These are phyloP conservation scores for Pseudogymnoascus sp. DNA, from an alignment of 2,329 filamentous ascomycete genomes.

Conservation along the genomic window DNA sequence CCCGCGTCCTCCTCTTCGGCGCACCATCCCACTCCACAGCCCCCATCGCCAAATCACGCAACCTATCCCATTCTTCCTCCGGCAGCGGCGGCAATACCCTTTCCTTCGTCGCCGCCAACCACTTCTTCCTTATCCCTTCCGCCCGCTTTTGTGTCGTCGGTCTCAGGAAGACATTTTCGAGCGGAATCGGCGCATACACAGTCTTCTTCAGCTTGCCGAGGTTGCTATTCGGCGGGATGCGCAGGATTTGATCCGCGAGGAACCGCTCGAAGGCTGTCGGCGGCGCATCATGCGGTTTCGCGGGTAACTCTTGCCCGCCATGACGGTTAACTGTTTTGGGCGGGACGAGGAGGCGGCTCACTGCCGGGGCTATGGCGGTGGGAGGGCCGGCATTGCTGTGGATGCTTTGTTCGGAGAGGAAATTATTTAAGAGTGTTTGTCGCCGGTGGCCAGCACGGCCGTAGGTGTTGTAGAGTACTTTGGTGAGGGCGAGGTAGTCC, in stretches of 20 bases:
- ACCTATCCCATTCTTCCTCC: slow-evolving; percentile 46
- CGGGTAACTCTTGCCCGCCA: neutral
- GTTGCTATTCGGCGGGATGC: slow-evolving; percentile 13
- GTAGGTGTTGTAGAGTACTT: slow-evolving; percentile 43
- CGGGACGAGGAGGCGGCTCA: slow-evolving; percentile 43
- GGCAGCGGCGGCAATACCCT: slow-evolving; percentile 49
- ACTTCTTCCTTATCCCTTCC: slow-evolving; percentile 38
- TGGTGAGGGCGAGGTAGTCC: slow-evolving; percentile 38
- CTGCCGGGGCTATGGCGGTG: slow-evolving; percentile 21
- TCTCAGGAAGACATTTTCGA: slow-evolving; percentile 43
- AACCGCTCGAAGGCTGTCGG: slow-evolving; percentile 35
- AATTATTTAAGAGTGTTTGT: slow-evolving; percentile 33
- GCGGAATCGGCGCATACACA: slow-evolving; percentile 33
- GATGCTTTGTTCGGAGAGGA: neutral
- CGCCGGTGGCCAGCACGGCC: slow-evolving; percentile 46
- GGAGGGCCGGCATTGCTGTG: neutral
- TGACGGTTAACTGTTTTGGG: neutral
- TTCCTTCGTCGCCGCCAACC: slow-evolving; percentile 40
- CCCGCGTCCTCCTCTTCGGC: neutral
- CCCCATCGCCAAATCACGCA: slow-evolving; percentile 40
- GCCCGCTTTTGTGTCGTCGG: slow-evolving; percentile 34
- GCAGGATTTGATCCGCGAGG: slow-evolving; percentile 32
- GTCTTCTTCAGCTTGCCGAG: slow-evolving; percentile 16
- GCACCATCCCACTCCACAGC: slow-evolving; percentile 5
- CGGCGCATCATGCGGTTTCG: slow-evolving; percentile 32